Conservation (phyloP, 768 basidiomycete genomes). For the Lactarius sp. region DNA sequence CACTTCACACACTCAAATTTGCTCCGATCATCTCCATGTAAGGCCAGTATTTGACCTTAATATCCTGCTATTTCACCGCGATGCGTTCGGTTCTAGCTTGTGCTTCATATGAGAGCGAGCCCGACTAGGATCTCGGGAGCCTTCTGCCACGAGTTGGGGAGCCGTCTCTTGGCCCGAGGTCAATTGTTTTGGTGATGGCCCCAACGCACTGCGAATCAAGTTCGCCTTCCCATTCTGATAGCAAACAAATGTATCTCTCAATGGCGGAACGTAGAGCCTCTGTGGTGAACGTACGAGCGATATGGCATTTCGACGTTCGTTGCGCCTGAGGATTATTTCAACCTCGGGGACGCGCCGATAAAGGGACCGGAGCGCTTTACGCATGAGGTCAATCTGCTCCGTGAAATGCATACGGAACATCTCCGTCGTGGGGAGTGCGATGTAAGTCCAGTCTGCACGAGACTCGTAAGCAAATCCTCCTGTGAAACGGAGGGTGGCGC, state of each 20-base stretch:
- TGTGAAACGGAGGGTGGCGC: too few species aligned
- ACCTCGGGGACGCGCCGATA: neutral
- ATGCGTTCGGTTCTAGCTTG: neutral
- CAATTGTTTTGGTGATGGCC: neutral
- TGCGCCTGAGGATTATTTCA: neutral
- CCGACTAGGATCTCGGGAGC: neutral
- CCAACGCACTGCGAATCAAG: neutral
- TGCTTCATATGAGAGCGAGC: neutral
- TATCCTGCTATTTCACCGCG: neutral
- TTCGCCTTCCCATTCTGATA: neutral
- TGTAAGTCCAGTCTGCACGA: conserved; percentile 15
- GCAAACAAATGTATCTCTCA: neutral
- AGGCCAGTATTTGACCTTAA: too few species aligned
- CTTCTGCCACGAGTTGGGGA: too few species aligned
- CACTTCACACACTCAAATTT: too few species aligned
- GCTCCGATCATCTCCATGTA: too few species aligned
- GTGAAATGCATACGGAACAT: conserved; percentile 7
- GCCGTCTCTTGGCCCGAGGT: neutral
- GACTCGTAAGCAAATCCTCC: neutral
- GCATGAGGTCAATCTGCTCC: conserved; percentile 12
- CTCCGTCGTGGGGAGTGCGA: conserved; percentile 8
- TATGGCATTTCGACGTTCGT: too few species aligned
- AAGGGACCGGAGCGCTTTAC: neutral
- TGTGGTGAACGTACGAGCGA: neutral
- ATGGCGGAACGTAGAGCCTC: too few species aligned